Evolutionary conservation across 805 yeast genomes (phyloP).

Genomic region (Cyberlindnera americana): DNA sequence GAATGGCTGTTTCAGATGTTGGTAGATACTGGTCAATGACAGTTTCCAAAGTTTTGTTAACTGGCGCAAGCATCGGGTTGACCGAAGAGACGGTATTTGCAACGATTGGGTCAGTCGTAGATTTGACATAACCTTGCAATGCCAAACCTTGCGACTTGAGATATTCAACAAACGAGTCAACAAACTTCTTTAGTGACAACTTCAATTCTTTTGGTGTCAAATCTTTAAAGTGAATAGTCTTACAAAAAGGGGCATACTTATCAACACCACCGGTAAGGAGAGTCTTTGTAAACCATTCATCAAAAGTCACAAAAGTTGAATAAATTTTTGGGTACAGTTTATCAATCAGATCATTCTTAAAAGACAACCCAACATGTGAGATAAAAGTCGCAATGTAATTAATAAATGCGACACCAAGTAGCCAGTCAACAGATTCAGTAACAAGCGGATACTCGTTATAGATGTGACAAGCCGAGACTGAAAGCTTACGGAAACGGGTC

Average conservation of each 20-base stretch:
- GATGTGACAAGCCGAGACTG: constrained; percentile 11
- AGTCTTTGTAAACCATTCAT: constrained; percentile 6
- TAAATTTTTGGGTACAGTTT: constrained; percentile 8
- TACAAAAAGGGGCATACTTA: constrained; percentile 7
- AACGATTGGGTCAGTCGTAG: constrained; percentile 11
- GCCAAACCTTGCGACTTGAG: neutral
- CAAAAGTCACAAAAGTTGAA: constrained; percentile 1
- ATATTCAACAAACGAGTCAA: neutral
- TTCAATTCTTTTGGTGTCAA: constrained; percentile 8
- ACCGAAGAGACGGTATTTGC: constrained; percentile 12
- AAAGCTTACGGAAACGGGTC: constrained; percentile 16
- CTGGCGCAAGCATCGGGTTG: constrained; percentile 19
- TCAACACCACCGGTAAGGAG: constrained; percentile 11
- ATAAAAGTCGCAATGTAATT: constrained; percentile 12
- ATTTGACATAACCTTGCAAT: constrained; percentile 5
- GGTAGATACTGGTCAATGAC: constrained; percentile 16
- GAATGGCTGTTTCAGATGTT: constrained; percentile 2
- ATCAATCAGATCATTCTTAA: constrained; percentile 10
- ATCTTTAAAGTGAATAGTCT: constrained; percentile 9
- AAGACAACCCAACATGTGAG: constrained; percentile 7
- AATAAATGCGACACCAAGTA: constrained; percentile 11
- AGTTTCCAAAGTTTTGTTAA: constrained; percentile 15
- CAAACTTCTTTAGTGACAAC: neutral
- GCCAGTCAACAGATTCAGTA: constrained; percentile 6
- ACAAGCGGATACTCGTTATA: constrained; percentile 16